Evolutionary conservation across 306 rosid genomes (phyloP), one percentile per base, ranked within the genome.

Genomic region (Oemleria cerasiformis): DNA sequence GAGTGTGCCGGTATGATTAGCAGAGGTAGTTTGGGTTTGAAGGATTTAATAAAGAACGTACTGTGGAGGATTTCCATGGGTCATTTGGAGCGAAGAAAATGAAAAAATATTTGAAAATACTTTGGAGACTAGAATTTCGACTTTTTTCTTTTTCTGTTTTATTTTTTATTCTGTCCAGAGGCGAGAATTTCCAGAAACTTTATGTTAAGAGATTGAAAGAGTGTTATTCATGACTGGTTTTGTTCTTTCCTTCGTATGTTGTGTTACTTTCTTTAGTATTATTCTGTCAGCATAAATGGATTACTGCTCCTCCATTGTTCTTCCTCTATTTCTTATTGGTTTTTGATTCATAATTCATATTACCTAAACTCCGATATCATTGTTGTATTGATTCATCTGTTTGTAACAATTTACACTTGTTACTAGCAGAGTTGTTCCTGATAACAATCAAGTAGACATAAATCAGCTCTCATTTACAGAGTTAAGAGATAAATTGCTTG

Each of bases 391-490:
- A 66, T 56, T 74, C 78, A 9, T 78, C 55, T 58, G 12, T 71
- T 73, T 38, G 25, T 47, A 60, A 47, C 55, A 16, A 60, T 70
- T 75, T 73, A 39, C 67, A 44, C 73, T 75, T 44, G 20, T 75
- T 73, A 49, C 75, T 70, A 82, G 73, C 90, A 94, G 99, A 66
- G 79, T 51, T 39, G 80, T 85, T 50, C 77, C 85, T 17, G 88
- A 71, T 38, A 73, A 73, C 15, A 50, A 55, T 70, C 92, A 85
- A 48, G 73, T 74, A 75, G 86, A 88, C 55, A 79, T 89, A 69
- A 87, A 89, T 73, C 95, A 89, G 68, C 85, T 89, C 56, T 89
- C 99, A 73, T 91, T 91, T 82, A 88, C 99, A 11, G 99, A 94
- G 80, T 82, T 94, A 79, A 86, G 97, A 68, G 97, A 94, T 77